phyloP scores from a whole-genome alignment of 225 moss, liverwort and hornwort species.

The Rhytidiadelphus loreus region DNA sequence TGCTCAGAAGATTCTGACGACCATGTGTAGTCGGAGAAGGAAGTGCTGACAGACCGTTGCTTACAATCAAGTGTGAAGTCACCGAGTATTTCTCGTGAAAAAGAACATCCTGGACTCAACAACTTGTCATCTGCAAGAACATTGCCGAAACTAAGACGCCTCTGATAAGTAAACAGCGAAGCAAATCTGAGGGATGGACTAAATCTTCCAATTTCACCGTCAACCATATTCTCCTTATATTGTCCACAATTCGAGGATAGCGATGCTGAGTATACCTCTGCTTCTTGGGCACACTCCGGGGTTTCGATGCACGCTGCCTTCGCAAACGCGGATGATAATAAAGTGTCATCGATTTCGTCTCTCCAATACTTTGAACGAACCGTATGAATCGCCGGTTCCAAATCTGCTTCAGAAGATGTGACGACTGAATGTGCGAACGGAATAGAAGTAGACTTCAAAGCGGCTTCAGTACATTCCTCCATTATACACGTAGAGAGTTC shows the following conservation, averaged over 20 bases:
- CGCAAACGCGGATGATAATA: not conserved
- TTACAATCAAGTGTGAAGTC: not conserved
- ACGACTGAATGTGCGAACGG: not conserved
- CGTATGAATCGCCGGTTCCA: not conserved
- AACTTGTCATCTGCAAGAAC: not conserved
- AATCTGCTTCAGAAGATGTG: not conserved
- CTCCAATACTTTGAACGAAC: constrained; percentile 9
- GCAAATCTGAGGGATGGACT: not conserved
- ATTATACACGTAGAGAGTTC: not conserved
- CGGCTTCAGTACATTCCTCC: not conserved
- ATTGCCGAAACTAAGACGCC: constrained; percentile 15
- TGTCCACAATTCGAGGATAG: not conserved
- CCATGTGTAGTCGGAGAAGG: constrained; percentile 16
- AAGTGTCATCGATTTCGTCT: constrained; percentile 1
- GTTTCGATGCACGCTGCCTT: not conserved
- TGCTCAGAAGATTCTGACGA: constrained; percentile 16
- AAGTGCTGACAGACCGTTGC: not conserved
- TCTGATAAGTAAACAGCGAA: not conserved
- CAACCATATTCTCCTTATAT: not conserved
- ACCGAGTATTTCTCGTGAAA: not conserved
- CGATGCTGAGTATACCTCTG: not conserved
- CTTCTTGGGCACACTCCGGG: not conserved
- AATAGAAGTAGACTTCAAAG: not conserved
- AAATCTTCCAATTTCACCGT: not conserved
- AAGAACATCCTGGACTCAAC: not conserved